Evolutionary conservation across 345 rosid species (phyloP).

Genomic region (Melastoma malabathricum): DNA sequence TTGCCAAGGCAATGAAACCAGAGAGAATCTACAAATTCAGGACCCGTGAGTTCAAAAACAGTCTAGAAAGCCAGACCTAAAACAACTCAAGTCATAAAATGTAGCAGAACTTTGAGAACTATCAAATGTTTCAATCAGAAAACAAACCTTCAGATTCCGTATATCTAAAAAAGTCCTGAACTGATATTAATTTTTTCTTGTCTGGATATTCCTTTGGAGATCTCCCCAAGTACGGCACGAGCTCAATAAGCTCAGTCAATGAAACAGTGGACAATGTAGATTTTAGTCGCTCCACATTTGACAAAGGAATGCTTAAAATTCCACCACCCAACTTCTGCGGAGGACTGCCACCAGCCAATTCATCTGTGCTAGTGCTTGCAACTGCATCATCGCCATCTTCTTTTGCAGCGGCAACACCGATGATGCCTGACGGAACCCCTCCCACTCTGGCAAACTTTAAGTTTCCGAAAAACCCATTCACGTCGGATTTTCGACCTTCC

Average conservation of each 20-base stretch:
- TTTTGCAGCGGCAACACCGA: conserved; percentile 52
- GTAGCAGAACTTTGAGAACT: background rate
- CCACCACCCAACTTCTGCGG: conserved; percentile 69
- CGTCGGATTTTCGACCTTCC: conserved; percentile 67
- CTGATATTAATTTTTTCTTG: conserved; percentile 86
- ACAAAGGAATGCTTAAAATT: conserved; percentile 65
- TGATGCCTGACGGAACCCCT: conserved; percentile 65
- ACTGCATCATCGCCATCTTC: conserved; percentile 48
- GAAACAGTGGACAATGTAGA: conserved; percentile 74
- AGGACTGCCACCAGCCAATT: conserved; percentile 28
- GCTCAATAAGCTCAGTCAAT: conserved; percentile 74
- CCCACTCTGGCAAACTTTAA: conserved; percentile 86
- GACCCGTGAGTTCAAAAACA: no score
- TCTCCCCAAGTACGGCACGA: conserved; percentile 64
- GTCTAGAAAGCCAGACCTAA: no score
- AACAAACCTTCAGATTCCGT: conserved; percentile 89
- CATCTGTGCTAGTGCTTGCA: conserved; percentile 34
- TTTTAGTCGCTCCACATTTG: conserved; percentile 84
- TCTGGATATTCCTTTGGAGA: conserved; percentile 79
- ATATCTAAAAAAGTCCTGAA: conserved; percentile 97
- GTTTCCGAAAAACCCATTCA: conserved; percentile 74
- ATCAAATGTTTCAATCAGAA: background rate
- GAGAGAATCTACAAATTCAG: no score
- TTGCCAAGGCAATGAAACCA: no score
- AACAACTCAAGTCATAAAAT: no score